Percentiles rank a stretch among this genome's conserved stretches.
These are phyloP conservation scores for Penicillium dipodomyicola DNA, from an alignment of 495 filamentous ascomycete species.

Conservation along the genomic window DNA sequence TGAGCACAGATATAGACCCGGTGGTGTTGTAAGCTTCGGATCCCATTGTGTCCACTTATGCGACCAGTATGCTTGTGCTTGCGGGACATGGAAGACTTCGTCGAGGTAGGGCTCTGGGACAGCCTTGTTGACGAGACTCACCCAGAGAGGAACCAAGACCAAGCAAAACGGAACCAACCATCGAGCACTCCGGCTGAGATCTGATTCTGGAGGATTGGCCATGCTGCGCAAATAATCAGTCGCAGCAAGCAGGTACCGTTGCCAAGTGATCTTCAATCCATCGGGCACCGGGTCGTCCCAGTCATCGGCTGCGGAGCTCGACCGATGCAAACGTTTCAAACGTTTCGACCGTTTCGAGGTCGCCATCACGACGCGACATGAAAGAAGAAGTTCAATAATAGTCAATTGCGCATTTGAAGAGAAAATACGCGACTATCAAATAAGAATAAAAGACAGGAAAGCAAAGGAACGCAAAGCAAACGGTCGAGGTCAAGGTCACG, in stretches of 20 bases:
- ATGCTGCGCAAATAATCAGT: slow-evolving; percentile 28
- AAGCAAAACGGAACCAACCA: slow-evolving; percentile 45
- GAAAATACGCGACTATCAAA: not conserved
- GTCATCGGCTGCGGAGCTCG: slow-evolving; percentile 4
- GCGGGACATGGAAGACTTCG: slow-evolving; percentile 92
- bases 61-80: slow-evolving; percentile 82
- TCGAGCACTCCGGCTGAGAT: slow-evolving; percentile 41
- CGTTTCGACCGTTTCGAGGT: slow-evolving; percentile 2
- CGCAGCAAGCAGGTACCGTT: slow-evolving; percentile 6
- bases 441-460: not conserved
- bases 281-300: not conserved
- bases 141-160: slow-evolving; percentile 41
- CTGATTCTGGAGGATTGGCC: slow-evolving; percentile 36
- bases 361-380: not conserved
- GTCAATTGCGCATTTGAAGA: not conserved
- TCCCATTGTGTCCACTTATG: slow-evolving; percentile 80
- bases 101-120: slow-evolving; percentile 87
- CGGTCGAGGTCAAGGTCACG: not conserved
- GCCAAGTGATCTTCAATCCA: not conserved
- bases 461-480: not conserved
- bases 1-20: slow-evolving; percentile 72
- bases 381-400: not conserved
- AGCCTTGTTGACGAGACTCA: slow-evolving; percentile 35
- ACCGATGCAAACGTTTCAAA: slow-evolving; percentile 13
- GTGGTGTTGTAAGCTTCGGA: slow-evolving; percentile 93